These are phyloP conservation scores for Rhizopus delemar DNA, from an alignment of 371 early-diverging fungal species.

Conservation along the genomic window DNA sequence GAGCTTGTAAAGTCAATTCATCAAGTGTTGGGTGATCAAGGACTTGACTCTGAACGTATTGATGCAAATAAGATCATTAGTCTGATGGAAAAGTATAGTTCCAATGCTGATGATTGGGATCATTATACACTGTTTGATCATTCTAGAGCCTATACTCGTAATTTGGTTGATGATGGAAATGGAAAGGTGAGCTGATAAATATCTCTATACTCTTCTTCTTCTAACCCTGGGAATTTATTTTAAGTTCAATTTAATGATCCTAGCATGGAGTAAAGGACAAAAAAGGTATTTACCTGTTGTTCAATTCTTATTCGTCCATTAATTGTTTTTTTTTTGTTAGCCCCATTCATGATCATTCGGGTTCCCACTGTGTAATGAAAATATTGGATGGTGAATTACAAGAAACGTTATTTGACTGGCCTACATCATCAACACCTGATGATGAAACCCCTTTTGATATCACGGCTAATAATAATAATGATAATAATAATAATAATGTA, in stretches of 20 bases:
- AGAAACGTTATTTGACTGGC: slow-evolving; percentile 85
- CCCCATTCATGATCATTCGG: slow-evolving; percentile 93
- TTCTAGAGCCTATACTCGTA: slow-evolving; percentile 75
- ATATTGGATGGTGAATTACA: slow-evolving; percentile 81
- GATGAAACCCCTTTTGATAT: slow-evolving; percentile 20
- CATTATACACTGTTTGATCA: slow-evolving; percentile 81
- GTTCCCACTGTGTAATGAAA: slow-evolving; percentile 94
- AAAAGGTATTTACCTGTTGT: slow-evolving; percentile 54
- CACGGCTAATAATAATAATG: slow-evolving; percentile 3
- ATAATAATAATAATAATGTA: not conserved
- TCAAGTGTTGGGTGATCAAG: slow-evolving; percentile 27
- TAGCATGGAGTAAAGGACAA: slow-evolving; percentile 85
- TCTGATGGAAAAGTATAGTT: slow-evolving; percentile 67
- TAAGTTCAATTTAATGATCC: slow-evolving; percentile 86
- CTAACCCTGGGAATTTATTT: not conserved
- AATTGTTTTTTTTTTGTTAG: slow-evolving; percentile 39
- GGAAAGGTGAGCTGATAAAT: slow-evolving; percentile 57
- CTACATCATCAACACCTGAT: slow-evolving; percentile 38
- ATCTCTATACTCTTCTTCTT: not conserved
- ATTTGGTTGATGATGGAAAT: slow-evolving; percentile 90
- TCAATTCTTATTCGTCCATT: not conserved
- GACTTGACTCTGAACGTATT: slow-evolving; percentile 56
- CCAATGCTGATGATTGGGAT: slow-evolving; percentile 72
- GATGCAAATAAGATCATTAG: slow-evolving; percentile 60
- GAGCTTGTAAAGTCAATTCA: slow-evolving; percentile 29